Evolutionary conservation across 2,329 filamentous ascomycete species (phyloP).

Genomic region (Claviceps sp.): DNA sequence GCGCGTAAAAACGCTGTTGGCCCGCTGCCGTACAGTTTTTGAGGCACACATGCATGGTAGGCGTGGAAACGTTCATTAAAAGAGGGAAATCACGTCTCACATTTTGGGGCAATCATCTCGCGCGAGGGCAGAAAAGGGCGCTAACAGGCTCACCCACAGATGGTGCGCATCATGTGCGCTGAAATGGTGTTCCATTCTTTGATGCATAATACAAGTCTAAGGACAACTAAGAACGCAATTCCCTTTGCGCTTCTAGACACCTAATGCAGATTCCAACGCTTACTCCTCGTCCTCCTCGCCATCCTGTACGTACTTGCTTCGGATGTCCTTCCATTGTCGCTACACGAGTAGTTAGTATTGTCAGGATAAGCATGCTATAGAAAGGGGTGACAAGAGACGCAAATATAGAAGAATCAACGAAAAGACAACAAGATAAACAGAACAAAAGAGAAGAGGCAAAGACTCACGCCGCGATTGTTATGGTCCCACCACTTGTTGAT

Average conservation of each 20-base stretch:
- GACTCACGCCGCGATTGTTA: slow-evolving; percentile 80
- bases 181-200: slow-evolving; percentile 15
- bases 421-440: not conserved
- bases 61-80: not conserved
- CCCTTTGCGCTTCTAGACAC: slow-evolving; percentile 8
- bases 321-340: slow-evolving; percentile 99
- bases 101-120: not conserved
- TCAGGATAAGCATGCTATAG: not conserved
- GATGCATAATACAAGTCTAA: slow-evolving; percentile 21
- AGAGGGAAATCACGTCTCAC: not conserved
- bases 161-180: not conserved
- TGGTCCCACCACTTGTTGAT: slow-evolving; percentile 84
- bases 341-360: slow-evolving; percentile 27
- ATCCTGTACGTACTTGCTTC: slow-evolving; percentile 67
- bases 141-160: not conserved
- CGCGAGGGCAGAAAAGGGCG: not conserved
- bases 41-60: too few species aligned
- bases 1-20: too few species aligned
- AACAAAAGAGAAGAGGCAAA: not conserved
- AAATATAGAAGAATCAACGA: not conserved
- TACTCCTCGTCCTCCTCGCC: slow-evolving; percentile 51
- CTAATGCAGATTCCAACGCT: slow-evolving; percentile 3
- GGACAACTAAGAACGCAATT: slow-evolving; percentile 8
- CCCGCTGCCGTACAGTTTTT: too few species aligned
- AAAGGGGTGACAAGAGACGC: too few species aligned